These are phyloP conservation scores for Podaxis carcinomalis DNA, from an alignment of 768 basidiomycete species.

Conservation along the genomic window DNA sequence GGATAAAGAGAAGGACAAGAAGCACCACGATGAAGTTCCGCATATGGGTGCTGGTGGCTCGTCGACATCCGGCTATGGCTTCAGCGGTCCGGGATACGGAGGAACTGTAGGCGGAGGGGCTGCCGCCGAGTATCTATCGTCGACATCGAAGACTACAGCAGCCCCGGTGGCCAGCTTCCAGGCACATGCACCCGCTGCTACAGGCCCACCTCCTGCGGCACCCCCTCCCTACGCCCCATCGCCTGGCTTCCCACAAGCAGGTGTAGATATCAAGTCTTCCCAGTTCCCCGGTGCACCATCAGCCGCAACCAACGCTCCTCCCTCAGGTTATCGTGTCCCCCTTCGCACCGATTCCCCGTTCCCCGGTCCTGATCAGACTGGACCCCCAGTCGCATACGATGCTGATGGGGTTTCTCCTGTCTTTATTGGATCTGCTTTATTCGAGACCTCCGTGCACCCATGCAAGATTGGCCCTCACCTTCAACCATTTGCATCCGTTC, in stretches of 20 bases:
- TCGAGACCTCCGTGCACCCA: conserved; percentile 68
- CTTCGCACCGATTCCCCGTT: conserved; percentile 41
- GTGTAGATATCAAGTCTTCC: neutral
- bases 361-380: conserved; percentile 37
- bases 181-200: conserved; percentile 9
- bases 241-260: neutral
- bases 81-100: neutral
- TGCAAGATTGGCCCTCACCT: conserved; percentile 74
- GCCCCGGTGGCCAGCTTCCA: neutral
- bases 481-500: conserved; percentile 45
- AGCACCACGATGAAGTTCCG: conserved; percentile 3
- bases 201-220: conserved; percentile 10
- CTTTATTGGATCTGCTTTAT: conserved; percentile 71
- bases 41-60: neutral
- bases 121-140: neutral
- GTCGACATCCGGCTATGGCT: neutral
- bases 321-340: conserved; percentile 66
- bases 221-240: conserved; percentile 16
- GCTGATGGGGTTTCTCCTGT: conserved; percentile 52
- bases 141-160: neutral
- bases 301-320: conserved; percentile 27
- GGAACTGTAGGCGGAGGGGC: conserved; percentile 1
- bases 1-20: conserved; percentile 16
- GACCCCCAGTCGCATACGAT: conserved; percentile 52
- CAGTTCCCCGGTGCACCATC: conserved; percentile 1